Evolutionary conservation across 2,329 filamentous ascomycete genomes (phyloP), one percentile per base, ranked within the genome.

Genomic region (Daldinia sp.): DNA sequence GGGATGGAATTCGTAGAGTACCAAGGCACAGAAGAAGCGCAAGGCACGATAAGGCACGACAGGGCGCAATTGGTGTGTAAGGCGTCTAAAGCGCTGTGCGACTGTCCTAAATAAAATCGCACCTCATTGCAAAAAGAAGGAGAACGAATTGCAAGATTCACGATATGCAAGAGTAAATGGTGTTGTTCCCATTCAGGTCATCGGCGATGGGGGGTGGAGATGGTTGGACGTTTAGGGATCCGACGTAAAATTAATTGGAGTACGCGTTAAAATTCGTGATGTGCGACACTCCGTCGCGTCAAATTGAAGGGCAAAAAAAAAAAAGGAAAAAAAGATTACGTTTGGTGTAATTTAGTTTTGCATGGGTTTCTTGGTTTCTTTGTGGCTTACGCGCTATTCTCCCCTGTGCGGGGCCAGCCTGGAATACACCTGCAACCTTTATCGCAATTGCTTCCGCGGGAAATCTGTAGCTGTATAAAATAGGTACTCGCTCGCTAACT

Each of bases 231-330:
- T 48, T 10, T 32, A 13, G 25, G n/a, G 9, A 30, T n/a, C 4
- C 4, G 10, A 19, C 30, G 27, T 21, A 17, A 34, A 55, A 60
- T 27, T 41, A 27, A 56, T 56, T 37, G 51, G 27, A 23, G 15
- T 48, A 48, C 45, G 45, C 45, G 45, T 48, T 61, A 13, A 43
- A 52, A 17, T 51, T 45, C 35, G 48, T 25, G 58, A 61, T 61
- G 48, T 61, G 19, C 50, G 27, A 29, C 15, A 23, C 15, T 56
- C 11, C 6, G 58, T 61, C 52, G 58, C 58, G 58, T 61, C 45
- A n/a, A 17, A 30, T 13, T 21, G 17, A 48, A 30, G 19, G 10
- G 15, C 45, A 37, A 61, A 45, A 56, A 56, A 43, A 19, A 41
- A 17, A 17, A 45, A 60, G 30, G 34, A 30, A 49, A 60, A 54